phyloP scores from a whole-genome alignment of 1,284 basidiomycete genomes.

The Austroboletus niveus region DNA sequence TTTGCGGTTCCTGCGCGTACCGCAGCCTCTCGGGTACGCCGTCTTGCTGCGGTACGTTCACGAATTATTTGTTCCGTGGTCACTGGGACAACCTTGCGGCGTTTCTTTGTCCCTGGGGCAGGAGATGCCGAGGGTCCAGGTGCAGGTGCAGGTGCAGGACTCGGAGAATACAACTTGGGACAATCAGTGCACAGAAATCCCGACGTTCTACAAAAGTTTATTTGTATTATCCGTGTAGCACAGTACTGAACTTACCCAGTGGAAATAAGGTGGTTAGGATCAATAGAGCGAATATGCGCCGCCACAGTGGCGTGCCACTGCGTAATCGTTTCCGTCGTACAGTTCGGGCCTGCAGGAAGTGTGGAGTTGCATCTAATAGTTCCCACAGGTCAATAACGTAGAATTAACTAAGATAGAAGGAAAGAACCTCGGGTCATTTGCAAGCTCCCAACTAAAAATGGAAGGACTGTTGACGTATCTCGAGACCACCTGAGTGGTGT shows the following conservation, averaged over 20 bases:
- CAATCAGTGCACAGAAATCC: conserved; percentile 61
- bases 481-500: conserved; percentile 50
- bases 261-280: conserved; percentile 64
- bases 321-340: conserved; percentile 53
- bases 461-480: conserved; percentile 52
- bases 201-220: conserved; percentile 39
- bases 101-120: conserved; percentile 33
- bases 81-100: conserved; percentile 36
- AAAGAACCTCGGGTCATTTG: conserved; percentile 57
- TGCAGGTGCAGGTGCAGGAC: conserved; percentile 35
- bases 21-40: conserved; percentile 33
- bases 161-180: conserved; percentile 50
- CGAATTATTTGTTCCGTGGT: conserved; percentile 45
- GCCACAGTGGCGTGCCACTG: conserved; percentile 52
- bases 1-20: conserved; percentile 28
- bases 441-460: conserved; percentile 62
- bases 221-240: not conserved
- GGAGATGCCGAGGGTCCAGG: conserved; percentile 35
- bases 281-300: conserved; percentile 43
- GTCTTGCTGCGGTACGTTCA: conserved; percentile 44
- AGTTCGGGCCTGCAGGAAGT: conserved; percentile 39
- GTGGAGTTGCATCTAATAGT: conserved; percentile 53
- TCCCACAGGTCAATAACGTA: conserved; percentile 8
- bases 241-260: conserved; percentile 45
- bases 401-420: not conserved